phyloP scores from a whole-genome alignment of 2,329 filamentous ascomycete species.

The Fusarium sp. region DNA sequence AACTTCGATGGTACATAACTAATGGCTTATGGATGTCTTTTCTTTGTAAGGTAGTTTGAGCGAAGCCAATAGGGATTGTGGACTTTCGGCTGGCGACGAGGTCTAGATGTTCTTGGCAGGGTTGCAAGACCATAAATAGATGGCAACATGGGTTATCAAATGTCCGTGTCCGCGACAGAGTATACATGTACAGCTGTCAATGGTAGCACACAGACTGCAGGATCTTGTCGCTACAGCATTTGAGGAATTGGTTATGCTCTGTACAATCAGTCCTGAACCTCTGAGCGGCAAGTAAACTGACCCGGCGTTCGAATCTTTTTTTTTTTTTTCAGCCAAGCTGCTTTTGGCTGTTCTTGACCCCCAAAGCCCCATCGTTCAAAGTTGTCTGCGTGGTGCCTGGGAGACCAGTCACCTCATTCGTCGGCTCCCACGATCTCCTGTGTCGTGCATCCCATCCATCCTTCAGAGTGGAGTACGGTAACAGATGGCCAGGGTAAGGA shows the following conservation, averaged over 20 bases:
- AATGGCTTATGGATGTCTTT: not conserved
- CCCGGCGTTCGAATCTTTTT: not conserved
- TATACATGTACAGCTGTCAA: not conserved
- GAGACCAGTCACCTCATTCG: slow-evolving; percentile 36
- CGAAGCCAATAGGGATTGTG: not conserved
- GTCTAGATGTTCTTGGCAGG: slow-evolving; percentile 27
- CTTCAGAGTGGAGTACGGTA: slow-evolving; percentile 12
- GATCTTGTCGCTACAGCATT: not conserved
- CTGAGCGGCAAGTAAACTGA: not conserved
- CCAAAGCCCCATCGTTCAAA: slow-evolving; percentile 12
- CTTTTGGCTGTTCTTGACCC: slow-evolving; percentile 6
- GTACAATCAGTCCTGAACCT: not conserved
- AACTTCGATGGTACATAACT: not conserved
- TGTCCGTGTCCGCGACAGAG: not conserved
- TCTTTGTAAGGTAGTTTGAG: not conserved
- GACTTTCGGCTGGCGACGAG: slow-evolving; percentile 1
- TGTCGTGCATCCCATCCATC: slow-evolving; percentile 37
- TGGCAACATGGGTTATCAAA: slow-evolving; percentile 3
- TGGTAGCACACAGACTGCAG: not conserved
- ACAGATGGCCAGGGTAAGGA: slow-evolving; percentile 26
- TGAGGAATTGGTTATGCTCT: not conserved
- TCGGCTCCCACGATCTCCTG: slow-evolving; percentile 36
- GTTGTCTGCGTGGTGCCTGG: slow-evolving; percentile 34
- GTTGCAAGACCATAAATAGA: slow-evolving; percentile 14
- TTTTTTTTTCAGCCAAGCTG: not conserved